Evolutionary conservation across 1,284 basidiomycete genomes (phyloP), one percentile per base, ranked within the genome.

Genomic region (Marasmius fiardii): DNA sequence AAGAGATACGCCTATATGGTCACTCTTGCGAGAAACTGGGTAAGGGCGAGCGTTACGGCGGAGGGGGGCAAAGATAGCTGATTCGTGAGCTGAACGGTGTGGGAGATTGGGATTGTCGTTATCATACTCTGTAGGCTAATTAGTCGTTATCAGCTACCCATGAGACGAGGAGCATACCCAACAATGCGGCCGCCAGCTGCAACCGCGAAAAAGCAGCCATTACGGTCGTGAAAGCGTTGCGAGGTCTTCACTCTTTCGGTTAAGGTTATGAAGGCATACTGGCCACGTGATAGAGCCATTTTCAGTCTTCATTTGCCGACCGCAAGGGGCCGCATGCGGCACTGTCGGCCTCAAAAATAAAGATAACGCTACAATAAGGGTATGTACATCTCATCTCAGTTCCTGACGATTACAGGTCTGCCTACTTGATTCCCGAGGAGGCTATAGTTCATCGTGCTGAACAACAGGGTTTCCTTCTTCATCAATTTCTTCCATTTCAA

Each of bases 11-110:
- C 83, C 81, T n/a, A 90, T 78, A 65, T 85, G 85, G 68, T 90
- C 85, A 33, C 78, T 85, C 64, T 74, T 79, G 39, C 81, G 78
- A 4, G 47, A n/a, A 12, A 33, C 34, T 75, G 71, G 55, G 24
- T 72, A 70, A 8, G 75, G 75, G 55, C 73, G 73, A 58, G 74
- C 72, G 63, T 78, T 79, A 48, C 82, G 79, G 21, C 88, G 82
- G 47, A 90, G 72, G 65, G 86, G 86, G 20, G 86, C 77, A 63
- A 92, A 92, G 58, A 92, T 88, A 49, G 90, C 90, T 61, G 89
- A 92, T 58, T 92, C 88, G 44, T 92, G 81, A 2, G 90, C 90
- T 55, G 81, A 87, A 55, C 79, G 80, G 60, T 73, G 70, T 10
- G 82, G 82, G 26, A 72, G 76, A 51, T 80, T 71, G 2, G 86